Percentiles rank a stretch among this genome's conserved stretches.
Evolutionary conservation across 306 rosid species (phyloP).

Genomic region (Quercus bicolor): DNA sequence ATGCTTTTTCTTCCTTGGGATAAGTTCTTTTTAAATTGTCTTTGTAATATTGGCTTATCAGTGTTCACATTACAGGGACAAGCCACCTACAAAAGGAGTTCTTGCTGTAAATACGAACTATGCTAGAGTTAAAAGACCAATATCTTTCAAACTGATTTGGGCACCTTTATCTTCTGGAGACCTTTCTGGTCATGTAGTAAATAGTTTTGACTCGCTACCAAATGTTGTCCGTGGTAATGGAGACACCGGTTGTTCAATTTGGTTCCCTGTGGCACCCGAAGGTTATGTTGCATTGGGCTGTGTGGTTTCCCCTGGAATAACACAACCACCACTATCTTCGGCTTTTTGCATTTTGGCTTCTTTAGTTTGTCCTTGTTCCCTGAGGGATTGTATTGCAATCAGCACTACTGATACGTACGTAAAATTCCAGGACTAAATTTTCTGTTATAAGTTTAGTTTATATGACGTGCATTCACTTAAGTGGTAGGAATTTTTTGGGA

Average conservation of each 20-base stretch:
- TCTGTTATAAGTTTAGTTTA: not conserved
- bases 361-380: constrained; percentile 68
- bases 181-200: constrained; percentile 26
- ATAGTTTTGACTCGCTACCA: constrained; percentile 22
- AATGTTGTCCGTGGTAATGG: constrained; percentile 26
- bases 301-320: constrained; percentile 64
- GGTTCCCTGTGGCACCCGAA: constrained; percentile 94
- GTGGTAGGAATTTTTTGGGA: not conserved
- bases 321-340: constrained; percentile 74
- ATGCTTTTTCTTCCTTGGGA: not conserved
- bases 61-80: constrained; percentile 63
- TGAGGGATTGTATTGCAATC: constrained; percentile 74
- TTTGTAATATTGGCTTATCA: constrained; percentile 12
- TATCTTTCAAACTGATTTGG: constrained; percentile 78
- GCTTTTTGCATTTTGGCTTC: constrained; percentile 71
- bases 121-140: constrained; percentile 69
- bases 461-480: not conserved
- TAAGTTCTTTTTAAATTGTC: not conserved
- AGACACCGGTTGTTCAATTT: constrained; percentile 59
- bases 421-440: constrained; percentile 6
- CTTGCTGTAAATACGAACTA: constrained; percentile 77
- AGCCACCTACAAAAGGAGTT: constrained; percentile 92
- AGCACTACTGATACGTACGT: constrained; percentile 59
- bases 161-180: constrained; percentile 53
- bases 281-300: constrained; percentile 95